phyloP scores from a whole-genome alignment of 805 yeast species.

The Saturnispora halmiae region DNA sequence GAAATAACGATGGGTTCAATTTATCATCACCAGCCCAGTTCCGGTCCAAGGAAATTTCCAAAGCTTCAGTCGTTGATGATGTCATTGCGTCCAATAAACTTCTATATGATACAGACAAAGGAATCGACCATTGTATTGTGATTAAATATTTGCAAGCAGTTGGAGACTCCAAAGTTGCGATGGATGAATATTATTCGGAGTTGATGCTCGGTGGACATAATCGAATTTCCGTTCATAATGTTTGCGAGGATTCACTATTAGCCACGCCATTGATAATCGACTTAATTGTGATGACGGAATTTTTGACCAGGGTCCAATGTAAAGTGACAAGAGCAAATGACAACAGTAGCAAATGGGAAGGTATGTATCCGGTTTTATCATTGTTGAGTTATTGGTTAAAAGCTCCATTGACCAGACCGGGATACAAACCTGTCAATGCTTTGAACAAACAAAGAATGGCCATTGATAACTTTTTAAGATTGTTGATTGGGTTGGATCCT shows the following conservation, averaged over 20 bases:
- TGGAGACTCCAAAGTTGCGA: conserved; percentile 94
- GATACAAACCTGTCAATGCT: conserved; percentile 84
- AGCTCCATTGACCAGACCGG: conserved; percentile 91
- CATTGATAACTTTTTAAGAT: conserved; percentile 81
- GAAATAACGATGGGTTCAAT: conserved; percentile 93
- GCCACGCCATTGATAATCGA: conserved; percentile 94
- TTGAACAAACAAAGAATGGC: conserved; percentile 92
- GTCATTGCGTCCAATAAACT: conserved; percentile 82
- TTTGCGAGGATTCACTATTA: conserved; percentile 89
- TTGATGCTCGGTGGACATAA: conserved; percentile 97
- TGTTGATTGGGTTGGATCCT: conserved; percentile 83
- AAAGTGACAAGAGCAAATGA: conserved; percentile 45
- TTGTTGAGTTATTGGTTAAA: conserved; percentile 92
- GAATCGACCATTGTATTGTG: conserved; percentile 92
- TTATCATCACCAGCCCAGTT: conserved; percentile 87
- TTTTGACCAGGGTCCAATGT: conserved; percentile 78
- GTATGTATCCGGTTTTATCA: conserved; percentile 76
- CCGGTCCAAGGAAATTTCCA: conserved; percentile 91
- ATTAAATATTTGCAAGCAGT: conserved; percentile 92
- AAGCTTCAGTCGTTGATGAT: conserved; percentile 88
- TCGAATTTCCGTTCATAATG: conserved; percentile 87
- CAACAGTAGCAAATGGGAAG: conserved; percentile 44
- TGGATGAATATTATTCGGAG: conserved; percentile 97
- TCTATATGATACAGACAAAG: conserved; percentile 70
- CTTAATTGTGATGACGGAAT: conserved; percentile 82